phyloP scores from a whole-genome alignment of 352 stramenopile genomes.

The Globisporangium cystogenes region DNA sequence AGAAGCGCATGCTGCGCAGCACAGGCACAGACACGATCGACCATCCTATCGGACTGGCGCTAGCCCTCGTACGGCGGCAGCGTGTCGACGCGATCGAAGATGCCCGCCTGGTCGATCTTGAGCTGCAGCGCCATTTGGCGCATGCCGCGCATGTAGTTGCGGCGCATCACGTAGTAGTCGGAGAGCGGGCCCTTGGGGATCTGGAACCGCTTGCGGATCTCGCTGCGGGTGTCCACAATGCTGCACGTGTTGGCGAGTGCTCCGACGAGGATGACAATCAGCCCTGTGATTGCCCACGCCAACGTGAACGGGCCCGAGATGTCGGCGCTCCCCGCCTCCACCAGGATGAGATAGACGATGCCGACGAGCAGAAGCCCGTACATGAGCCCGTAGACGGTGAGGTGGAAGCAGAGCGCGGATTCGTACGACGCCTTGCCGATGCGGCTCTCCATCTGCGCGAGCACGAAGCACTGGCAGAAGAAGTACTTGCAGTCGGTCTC shows the following conservation, averaged over 20 bases:
- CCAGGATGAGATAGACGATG: too few relatives aligned
- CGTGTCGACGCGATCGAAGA: conserved; percentile 12
- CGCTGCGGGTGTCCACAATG: not conserved
- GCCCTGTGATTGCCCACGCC: too few relatives aligned
- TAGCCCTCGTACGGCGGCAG: conserved; percentile 18
- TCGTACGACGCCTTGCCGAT: conserved; percentile 21
- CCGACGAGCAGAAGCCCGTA: too few relatives aligned
- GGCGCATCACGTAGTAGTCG: conserved; percentile 3
- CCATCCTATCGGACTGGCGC: too few relatives aligned
- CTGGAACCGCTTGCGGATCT: not conserved
- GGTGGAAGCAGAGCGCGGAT: conserved; percentile 6
- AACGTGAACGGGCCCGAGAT: too few relatives aligned
- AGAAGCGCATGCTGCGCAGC: too few relatives aligned
- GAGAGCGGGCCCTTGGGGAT: not conserved
- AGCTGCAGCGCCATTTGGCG: conserved; percentile 31
- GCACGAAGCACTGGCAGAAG: conserved; percentile 24
- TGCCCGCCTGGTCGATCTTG: conserved; percentile 20
- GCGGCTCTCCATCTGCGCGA: conserved; percentile 25
- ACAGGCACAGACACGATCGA: too few relatives aligned
- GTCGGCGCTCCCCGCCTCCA: too few relatives aligned
- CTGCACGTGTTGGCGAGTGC: not conserved
- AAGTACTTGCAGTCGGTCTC: not conserved
- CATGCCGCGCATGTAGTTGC: conserved; percentile 19
- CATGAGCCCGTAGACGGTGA: too few relatives aligned
- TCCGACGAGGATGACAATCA: conserved; percentile 6